Percentiles rank a stretch among this genome's conserved stretches.
phyloP scores from a whole-genome alignment of 2,329 filamentous ascomycete genomes.

The Capronia coronata region DNA sequence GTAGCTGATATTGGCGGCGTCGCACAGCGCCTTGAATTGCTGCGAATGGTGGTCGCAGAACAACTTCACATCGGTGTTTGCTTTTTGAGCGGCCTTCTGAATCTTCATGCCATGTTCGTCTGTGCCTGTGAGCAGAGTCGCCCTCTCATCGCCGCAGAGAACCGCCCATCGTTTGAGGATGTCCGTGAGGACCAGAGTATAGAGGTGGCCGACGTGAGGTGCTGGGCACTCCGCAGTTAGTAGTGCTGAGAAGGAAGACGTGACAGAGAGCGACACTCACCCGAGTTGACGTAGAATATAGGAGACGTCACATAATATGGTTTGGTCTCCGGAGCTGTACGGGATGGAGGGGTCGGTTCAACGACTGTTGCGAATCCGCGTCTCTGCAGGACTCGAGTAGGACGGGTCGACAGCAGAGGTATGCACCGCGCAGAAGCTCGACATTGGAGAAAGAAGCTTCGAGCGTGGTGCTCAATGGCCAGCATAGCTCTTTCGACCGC shows the following conservation, averaged over 20 bases:
- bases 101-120: slow-evolving; percentile 99
- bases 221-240: slow-evolving; percentile 46
- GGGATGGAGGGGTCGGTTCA: background rate
- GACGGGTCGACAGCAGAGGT: background rate
- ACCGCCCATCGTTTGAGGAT: slow-evolving; percentile 87
- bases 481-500: slow-evolving; percentile 7
- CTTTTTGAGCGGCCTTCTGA: slow-evolving; percentile 71
- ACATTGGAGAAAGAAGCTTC: slow-evolving; percentile 23
- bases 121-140: slow-evolving; percentile 80
- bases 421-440: slow-evolving; percentile 17
- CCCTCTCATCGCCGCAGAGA: slow-evolving; percentile 59
- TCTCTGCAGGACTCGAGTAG: slow-evolving; percentile 1
- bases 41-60: slow-evolving; percentile 82
- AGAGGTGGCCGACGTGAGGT: slow-evolving; percentile 90
- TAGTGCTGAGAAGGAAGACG: background rate
- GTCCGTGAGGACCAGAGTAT: slow-evolving; percentile 85
- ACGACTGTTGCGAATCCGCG: slow-evolving; percentile 10
- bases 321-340: slow-evolving; percentile 46
- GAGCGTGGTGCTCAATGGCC: slow-evolving; percentile 18
- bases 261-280: slow-evolving; percentile 43
- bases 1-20: slow-evolving; percentile 61
- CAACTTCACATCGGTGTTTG: slow-evolving; percentile 65
- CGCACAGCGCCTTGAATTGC: slow-evolving; percentile 55
- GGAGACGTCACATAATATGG: slow-evolving; percentile 94
- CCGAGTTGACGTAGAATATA: slow-evolving; percentile 98